Evolutionary conservation across 805 yeast genomes (phyloP), one percentile per base, ranked within the genome.

Genomic region (Cyberlindnera americana): DNA sequence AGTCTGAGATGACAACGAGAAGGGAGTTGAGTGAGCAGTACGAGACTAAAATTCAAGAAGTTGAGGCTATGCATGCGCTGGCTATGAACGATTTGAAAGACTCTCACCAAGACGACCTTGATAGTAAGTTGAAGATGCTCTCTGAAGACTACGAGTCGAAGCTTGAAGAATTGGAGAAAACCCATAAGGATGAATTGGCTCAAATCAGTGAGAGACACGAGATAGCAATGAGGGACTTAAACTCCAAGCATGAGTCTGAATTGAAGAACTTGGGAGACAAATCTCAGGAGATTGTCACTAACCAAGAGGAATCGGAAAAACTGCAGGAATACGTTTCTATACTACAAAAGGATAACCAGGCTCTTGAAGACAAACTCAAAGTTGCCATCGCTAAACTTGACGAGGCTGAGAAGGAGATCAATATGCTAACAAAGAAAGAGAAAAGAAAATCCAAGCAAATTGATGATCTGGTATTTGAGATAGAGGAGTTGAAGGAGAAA

Each of bases 1-100:
- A 46, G 12, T 22, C 36, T 6, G 71, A 65, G 35, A 37, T 55
- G 18, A 51, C 44, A 5, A 30, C 64, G 4, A 60, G 69, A 42
- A 52, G 57, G 16, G 67, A 61, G 19, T 26, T 57, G 14, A 33
- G 40, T 17, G 44, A 39, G 5, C 66, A 62, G 23, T 65, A 62
- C 40, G 69, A 64, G 35, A 50, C 46, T 4, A 62, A 62, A 34
- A 50, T 65, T 6, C 57, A 62, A n/a, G 67, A 70, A 18, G 57
- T 70, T 23, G 64, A 63, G 4, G 45, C 48, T 1, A 58, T 63
- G 26, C 59, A 71, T 35, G 53, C 55, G 21, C 41, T 49, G 10
- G 61, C 64, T 17, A 29, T 69, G 1, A 54, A 54, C n/a, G 58
- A 60, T 4, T 34, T 69, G 10, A 62, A 59, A 34, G 62, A 58